Conservation (phyloP, 768 basidiomycete genomes). For the Naganishia friedmannii region DNA sequence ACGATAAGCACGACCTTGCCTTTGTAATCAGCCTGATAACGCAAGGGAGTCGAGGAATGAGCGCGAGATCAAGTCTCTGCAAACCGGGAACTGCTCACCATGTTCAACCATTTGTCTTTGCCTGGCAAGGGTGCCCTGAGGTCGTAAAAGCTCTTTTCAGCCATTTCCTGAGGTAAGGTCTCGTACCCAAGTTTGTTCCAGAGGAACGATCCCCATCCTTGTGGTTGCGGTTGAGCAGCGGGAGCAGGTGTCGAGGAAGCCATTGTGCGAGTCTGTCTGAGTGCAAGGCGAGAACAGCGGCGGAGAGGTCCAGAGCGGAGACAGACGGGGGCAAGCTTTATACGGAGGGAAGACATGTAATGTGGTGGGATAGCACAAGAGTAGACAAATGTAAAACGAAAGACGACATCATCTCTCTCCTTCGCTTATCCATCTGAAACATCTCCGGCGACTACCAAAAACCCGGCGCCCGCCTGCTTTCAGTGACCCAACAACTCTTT, state of each 20-base stretch:
- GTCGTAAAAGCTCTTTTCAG: conserved; percentile 46
- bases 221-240: background rate
- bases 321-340: background rate
- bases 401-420: too few species aligned
- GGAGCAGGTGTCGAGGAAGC: conserved; percentile 11
- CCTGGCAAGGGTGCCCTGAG: conserved; percentile 46
- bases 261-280: background rate
- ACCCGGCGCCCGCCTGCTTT: background rate
- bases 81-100: conserved; percentile 36
- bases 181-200: conserved; percentile 44
- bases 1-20: conserved; percentile 53
- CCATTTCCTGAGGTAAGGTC: conserved; percentile 35
- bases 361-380: too few species aligned
- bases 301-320: background rate
- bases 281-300: background rate
- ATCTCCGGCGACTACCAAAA: background rate
- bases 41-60: too few species aligned
- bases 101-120: conserved; percentile 38
- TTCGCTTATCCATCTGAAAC: too few species aligned
- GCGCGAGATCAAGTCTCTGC: background rate
- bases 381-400: too few species aligned
- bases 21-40: conserved; percentile 34
- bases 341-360: background rate
- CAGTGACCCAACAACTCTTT: too few species aligned
- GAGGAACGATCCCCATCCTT: conserved; percentile 29